phyloP scores from a whole-genome alignment of 495 filamentous ascomycete species.

The Aspergillus baeticus region DNA sequence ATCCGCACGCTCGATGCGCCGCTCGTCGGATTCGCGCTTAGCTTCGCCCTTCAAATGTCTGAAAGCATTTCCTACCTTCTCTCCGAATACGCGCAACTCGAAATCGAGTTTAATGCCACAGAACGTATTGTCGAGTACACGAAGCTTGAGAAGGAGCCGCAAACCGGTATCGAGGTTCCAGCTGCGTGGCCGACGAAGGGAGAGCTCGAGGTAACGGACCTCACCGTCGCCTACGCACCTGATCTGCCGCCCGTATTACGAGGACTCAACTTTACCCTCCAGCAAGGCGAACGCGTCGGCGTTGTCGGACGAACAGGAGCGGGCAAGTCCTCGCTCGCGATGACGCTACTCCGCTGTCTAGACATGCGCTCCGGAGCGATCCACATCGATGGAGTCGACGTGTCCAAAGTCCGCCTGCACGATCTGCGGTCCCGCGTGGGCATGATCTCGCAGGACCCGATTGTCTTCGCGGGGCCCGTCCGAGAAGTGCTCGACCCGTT shows the following conservation, averaged over 20 bases:
- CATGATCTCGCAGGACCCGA: conserved; percentile 55
- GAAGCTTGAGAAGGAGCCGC: conserved; percentile 57
- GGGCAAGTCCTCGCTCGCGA: conserved; percentile 45
- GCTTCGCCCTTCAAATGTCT: conserved; percentile 45
- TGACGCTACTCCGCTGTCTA: conserved; percentile 50
- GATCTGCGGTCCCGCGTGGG: conserved; percentile 48
- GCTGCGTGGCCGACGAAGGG: conserved; percentile 73
- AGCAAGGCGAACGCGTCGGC: conserved; percentile 64
- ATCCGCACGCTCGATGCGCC: conserved; percentile 59
- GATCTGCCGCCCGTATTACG: conserved; percentile 68
- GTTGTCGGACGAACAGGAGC: conserved; percentile 64
- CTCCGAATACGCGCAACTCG: conserved; percentile 38
- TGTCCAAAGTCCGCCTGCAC: conserved; percentile 43
- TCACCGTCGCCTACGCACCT: conserved; percentile 65
- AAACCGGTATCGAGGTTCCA: conserved; percentile 55
- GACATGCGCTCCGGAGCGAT: conserved; percentile 43
- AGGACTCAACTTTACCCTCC: conserved; percentile 59
- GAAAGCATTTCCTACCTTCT: conserved; percentile 31
- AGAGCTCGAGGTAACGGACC: conserved; percentile 60
- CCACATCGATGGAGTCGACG: conserved; percentile 51
- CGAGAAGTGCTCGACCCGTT: conserved; percentile 52
- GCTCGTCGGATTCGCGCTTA: conserved; percentile 69
- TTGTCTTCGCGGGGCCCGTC: conserved; percentile 53
- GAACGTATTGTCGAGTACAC: conserved; percentile 75
- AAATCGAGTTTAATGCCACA: conserved; percentile 73